phyloP scores from a whole-genome alignment of 2,329 filamentous ascomycete species.

The Aspergillus nomiae region DNA sequence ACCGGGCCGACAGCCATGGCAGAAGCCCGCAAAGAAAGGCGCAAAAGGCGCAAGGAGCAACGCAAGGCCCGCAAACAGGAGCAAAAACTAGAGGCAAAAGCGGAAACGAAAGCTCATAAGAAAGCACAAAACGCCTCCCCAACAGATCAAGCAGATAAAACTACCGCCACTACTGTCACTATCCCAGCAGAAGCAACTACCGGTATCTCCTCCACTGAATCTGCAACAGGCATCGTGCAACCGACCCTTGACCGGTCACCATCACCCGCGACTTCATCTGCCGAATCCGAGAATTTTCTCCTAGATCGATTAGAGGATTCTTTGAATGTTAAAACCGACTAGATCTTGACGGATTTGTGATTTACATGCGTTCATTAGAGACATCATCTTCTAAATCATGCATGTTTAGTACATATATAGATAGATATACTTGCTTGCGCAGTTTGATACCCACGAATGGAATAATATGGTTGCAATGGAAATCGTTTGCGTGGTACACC shows the following conservation, averaged over 20 bases:
- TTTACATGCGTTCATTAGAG: not conserved
- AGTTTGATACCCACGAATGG: not conserved
- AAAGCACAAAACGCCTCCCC: not conserved
- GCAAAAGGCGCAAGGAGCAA: constrained; percentile 19
- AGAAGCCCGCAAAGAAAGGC: constrained; percentile 20
- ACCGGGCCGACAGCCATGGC: constrained; percentile 9
- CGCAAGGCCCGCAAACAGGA: constrained; percentile 26
- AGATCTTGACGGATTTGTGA: not conserved
- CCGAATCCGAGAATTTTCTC: constrained; percentile 24
- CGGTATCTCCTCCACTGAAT: not conserved
- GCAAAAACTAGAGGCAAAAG: constrained; percentile 4
- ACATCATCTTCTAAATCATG: not conserved
- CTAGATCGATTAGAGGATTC: constrained; percentile 30
- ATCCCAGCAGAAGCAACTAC: not conserved
- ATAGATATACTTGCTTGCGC: not conserved
- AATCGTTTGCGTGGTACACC: not conserved
- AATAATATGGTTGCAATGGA: not conserved
- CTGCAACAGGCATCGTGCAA: not conserved
- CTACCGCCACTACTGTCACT: not conserved
- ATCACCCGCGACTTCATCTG: constrained; percentile 20
- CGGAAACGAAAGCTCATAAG: not conserved
- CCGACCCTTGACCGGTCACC: constrained; percentile 13
- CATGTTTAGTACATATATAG: not conserved
- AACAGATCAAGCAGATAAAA: not conserved
- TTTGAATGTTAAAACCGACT: constrained; percentile 11